Evolutionary conservation across 345 rosid species (phyloP).

Genomic region (Brassica napus): Da-Ae NC_063450.1:50486001-50486500

Average conservation of each 20-base stretch:
- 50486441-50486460: neutral
- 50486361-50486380: slow-evolving; percentile 92
- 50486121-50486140: slow-evolving; percentile 88
- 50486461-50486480: slow-evolving; percentile 42
- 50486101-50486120: slow-evolving; percentile 84
- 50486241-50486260: too few relatives aligned
- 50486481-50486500: slow-evolving; percentile 53
- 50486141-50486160: slow-evolving; percentile 75
- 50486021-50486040: neutral
- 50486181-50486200: too few relatives aligned
- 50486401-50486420: neutral
- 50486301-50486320: slow-evolving; percentile 49
- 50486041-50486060: neutral
- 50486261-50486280: too few relatives aligned
- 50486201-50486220: too few relatives aligned
- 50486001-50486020: neutral
- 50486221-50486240: too few relatives aligned
- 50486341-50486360: slow-evolving; percentile 50
- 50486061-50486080: too few relatives aligned
- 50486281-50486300: too few relatives aligned
- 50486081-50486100: neutral
- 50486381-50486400: slow-evolving; percentile 92
- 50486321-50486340: too few relatives aligned
- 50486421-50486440: neutral
- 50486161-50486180: neutral